Conservation (phyloP, 2,329 filamentous ascomycete genomes). For the Colletotrichum scovillei region DNA sequence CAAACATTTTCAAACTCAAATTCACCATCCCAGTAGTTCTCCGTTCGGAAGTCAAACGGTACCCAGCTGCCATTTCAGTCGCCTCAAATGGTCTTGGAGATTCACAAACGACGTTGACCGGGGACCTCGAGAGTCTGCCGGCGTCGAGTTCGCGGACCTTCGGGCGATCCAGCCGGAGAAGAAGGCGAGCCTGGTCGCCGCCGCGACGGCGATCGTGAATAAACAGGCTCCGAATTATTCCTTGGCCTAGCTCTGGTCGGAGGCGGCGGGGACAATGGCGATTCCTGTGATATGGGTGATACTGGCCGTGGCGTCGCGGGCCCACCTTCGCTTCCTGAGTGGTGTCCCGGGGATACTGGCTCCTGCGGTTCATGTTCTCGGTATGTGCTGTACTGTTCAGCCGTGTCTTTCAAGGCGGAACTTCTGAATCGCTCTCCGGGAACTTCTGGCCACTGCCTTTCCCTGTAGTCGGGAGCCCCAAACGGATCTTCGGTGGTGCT, state of each 20-base stretch:
- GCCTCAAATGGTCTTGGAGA: neutral
- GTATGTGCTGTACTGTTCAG: conserved; percentile 51
- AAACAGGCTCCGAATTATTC: neutral
- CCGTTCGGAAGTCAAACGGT: too few relatives aligned
- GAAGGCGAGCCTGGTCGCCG: neutral
- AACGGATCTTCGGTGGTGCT: conserved; percentile 59
- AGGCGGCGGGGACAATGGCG: conserved; percentile 1
- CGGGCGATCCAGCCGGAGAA: neutral
- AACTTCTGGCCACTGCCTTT: conserved; percentile 63
- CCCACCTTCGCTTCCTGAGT: conserved; percentile 25
- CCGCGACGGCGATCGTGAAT: neutral
- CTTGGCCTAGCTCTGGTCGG: neutral
- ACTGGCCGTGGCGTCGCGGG: neutral
- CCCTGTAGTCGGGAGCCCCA: conserved; percentile 60
- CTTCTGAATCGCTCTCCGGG: conserved; percentile 65
- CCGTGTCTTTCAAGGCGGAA: conserved; percentile 40
- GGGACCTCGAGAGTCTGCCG: neutral
- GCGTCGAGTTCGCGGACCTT: neutral
- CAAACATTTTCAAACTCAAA: neutral
- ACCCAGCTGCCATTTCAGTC: neutral
- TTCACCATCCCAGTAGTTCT: neutral
- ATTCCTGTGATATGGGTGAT: conserved; percentile 1
- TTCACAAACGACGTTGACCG: neutral
- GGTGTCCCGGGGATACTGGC: conserved; percentile 37
- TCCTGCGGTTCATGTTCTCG: conserved; percentile 46